phyloP scores from a whole-genome alignment of 2,329 filamentous ascomycete species.

The Graphiopsis chlorocephala region DNA sequence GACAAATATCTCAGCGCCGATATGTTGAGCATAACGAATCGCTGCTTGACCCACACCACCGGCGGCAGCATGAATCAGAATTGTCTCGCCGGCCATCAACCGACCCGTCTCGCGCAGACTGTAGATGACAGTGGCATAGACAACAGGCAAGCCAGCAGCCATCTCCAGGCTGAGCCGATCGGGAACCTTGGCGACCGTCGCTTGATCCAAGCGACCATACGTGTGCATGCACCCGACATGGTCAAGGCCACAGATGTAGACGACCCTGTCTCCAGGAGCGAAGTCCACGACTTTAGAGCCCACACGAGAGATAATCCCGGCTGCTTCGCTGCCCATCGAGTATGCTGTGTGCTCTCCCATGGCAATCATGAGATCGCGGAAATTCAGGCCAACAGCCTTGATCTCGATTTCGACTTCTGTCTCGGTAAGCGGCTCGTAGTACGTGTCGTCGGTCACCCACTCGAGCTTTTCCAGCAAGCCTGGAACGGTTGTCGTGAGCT shows the following conservation, averaged over 20 bases:
- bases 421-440: slow-evolving; percentile 16
- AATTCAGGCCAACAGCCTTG: slow-evolving; percentile 27
- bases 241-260: not conserved
- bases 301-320: not conserved
- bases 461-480: slow-evolving; percentile 28
- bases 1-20: not conserved
- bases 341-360: not conserved
- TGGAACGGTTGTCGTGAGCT: slow-evolving; percentile 8
- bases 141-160: slow-evolving; percentile 12
- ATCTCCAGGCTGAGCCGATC: slow-evolving; percentile 22
- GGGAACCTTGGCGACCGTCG: slow-evolving; percentile 27
- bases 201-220: not conserved
- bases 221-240: slow-evolving; percentile 17
- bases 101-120: slow-evolving; percentile 29
- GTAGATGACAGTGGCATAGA: slow-evolving; percentile 27
- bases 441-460: slow-evolving; percentile 22
- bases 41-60: slow-evolving; percentile 34
- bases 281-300: slow-evolving; percentile 3
- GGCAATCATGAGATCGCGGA: slow-evolving; percentile 25
- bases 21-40: not conserved
- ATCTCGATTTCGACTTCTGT: slow-evolving; percentile 28
- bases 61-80: slow-evolving; percentile 36
- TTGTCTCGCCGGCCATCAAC: slow-evolving; percentile 33
- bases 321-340: not conserved
- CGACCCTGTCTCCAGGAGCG: not conserved